phyloP scores from a whole-genome alignment of 768 basidiomycete species.

The Lentinula sp. region DNA sequence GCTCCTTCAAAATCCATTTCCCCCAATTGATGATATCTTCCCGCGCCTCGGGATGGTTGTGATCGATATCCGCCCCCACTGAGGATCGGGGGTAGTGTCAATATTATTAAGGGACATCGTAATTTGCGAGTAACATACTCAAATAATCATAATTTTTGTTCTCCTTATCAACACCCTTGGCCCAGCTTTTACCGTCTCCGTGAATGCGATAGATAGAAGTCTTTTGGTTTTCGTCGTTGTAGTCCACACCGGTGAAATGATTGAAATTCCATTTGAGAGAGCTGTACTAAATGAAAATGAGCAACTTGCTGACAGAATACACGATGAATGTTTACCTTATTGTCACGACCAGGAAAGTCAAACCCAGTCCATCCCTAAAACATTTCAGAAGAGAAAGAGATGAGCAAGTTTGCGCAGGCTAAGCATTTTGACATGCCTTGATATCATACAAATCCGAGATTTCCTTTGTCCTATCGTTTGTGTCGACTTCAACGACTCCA shows the following conservation, averaged over 20 bases:
- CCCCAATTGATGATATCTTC: conserved; percentile 55
- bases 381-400: too few species aligned
- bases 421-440: conserved; percentile 2
- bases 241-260: conserved; percentile 64
- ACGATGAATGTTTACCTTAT: conserved; percentile 32
- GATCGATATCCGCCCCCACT: conserved; percentile 40
- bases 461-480: conserved; percentile 28
- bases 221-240: conserved; percentile 47
- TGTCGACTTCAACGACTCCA: conserved; percentile 48
- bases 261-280: conserved; percentile 48
- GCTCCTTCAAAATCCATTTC: conserved; percentile 41
- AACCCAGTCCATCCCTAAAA: conserved; percentile 57
- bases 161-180: conserved; percentile 53
- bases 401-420: neutral
- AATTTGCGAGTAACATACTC: conserved; percentile 19
- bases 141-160: conserved; percentile 61
- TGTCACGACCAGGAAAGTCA: conserved; percentile 53
- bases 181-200: conserved; percentile 53
- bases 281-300: conserved; percentile 35
- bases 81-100: neutral
- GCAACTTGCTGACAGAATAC: too few species aligned
- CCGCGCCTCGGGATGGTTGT: conserved; percentile 55
- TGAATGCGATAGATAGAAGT: conserved; percentile 52
- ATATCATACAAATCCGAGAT: conserved; percentile 15
- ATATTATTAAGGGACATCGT: neutral